These are phyloP conservation scores for Trichoderma sp. DNA, from an alignment of 2,329 filamentous ascomycete genomes.

Conservation along the genomic window DNA sequence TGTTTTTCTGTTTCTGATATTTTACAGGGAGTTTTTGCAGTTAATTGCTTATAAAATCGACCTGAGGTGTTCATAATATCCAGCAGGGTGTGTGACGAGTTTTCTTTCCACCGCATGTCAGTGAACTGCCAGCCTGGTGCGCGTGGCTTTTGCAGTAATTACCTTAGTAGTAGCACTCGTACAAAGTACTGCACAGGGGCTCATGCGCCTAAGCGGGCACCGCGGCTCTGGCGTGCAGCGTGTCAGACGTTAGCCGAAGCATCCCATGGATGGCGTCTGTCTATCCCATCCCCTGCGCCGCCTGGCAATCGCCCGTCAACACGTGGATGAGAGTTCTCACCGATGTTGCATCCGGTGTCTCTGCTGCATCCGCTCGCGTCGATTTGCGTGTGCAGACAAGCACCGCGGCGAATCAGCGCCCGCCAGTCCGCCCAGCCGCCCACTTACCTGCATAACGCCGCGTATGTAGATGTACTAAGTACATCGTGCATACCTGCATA, in stretches of 20 bases:
- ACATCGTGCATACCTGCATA: background rate
- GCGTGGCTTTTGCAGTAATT: background rate
- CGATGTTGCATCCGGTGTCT: constrained; percentile 22
- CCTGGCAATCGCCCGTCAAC: constrained; percentile 3
- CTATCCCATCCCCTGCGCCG: constrained; percentile 7
- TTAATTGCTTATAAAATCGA: too few relatives aligned
- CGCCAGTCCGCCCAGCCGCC: background rate
- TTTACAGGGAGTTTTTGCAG: too few relatives aligned
- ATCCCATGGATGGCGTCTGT: constrained; percentile 4
- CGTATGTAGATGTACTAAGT: too few relatives aligned
- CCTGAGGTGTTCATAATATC: too few relatives aligned
- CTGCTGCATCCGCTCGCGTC: constrained; percentile 20
- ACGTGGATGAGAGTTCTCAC: constrained; percentile 21
- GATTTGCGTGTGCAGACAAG: background rate
- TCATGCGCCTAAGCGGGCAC: constrained; percentile 7
- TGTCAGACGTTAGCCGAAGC: constrained; percentile 7
- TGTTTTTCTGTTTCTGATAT: too few relatives aligned
- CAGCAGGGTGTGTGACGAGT: too few relatives aligned
- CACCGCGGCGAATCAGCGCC: constrained; percentile 6
- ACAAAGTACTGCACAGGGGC: background rate
- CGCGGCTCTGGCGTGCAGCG: background rate
- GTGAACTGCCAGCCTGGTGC: background rate
- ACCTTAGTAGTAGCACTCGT: too few relatives aligned
- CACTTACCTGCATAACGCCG: background rate
- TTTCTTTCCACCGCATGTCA: background rate